phyloP scores from a whole-genome alignment of 2,329 filamentous ascomycete genomes.

The Paecilomyces formosus region DNA sequence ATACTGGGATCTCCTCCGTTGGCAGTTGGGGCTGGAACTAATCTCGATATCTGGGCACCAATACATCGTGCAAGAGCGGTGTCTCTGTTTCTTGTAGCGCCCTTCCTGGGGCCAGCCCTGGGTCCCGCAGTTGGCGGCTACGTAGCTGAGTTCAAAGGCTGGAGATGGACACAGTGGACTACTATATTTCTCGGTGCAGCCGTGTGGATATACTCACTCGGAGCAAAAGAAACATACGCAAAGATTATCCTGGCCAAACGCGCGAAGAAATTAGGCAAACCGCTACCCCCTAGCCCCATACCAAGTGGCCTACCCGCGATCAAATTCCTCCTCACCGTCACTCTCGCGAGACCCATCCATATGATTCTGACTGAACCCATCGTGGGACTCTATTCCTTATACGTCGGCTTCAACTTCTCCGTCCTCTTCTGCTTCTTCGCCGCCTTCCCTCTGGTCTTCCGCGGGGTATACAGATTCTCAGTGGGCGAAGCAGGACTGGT shows the following conservation, averaged over 20 bases:
- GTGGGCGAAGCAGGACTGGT: slow-evolving; percentile 41
- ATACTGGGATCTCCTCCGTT: slow-evolving; percentile 45
- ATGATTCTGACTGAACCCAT: slow-evolving; percentile 48
- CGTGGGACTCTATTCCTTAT: neutral
- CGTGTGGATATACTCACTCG: slow-evolving; percentile 54
- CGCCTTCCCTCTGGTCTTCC: slow-evolving; percentile 61
- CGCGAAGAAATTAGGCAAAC: slow-evolving; percentile 28
- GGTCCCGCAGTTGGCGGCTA: slow-evolving; percentile 53
- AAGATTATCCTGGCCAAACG: slow-evolving; percentile 60
- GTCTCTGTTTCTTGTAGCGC: slow-evolving; percentile 28
- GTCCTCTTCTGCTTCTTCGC: slow-evolving; percentile 79
- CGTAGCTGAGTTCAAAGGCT: slow-evolving; percentile 55
- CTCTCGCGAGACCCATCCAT: slow-evolving; percentile 47
- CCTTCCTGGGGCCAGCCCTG: slow-evolving; percentile 50
- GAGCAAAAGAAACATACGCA: slow-evolving; percentile 58
- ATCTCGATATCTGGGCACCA: slow-evolving; percentile 8
- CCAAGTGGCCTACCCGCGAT: slow-evolving; percentile 7
- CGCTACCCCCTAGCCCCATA: slow-evolving; percentile 21
- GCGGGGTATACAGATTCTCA: slow-evolving; percentile 29
- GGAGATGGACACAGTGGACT: slow-evolving; percentile 67
- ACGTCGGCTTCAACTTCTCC: slow-evolving; percentile 57
- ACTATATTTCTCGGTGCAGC: slow-evolving; percentile 56
- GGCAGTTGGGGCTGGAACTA: slow-evolving; percentile 9
- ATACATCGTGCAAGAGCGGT: neutral
- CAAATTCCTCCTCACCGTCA: slow-evolving; percentile 13